Evolutionary conservation across 2,329 filamentous ascomycete genomes (phyloP).

Genomic region (Plenodomus tracheiphilus): DNA sequence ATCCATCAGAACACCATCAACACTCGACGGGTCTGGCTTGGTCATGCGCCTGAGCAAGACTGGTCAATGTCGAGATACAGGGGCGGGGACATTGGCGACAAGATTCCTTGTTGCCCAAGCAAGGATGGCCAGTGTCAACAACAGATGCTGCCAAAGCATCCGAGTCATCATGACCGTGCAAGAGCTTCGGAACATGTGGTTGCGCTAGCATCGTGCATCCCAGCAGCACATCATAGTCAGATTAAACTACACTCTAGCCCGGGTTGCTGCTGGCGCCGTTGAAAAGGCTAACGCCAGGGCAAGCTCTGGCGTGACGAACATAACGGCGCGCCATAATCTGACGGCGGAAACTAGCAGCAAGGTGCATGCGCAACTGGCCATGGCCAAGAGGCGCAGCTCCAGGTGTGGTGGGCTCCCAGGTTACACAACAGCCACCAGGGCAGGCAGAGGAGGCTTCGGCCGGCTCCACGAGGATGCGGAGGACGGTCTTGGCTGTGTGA

Average conservation of each 20-base stretch:
- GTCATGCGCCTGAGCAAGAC: too few relatives aligned
- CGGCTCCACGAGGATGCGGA: slow-evolving; percentile 9
- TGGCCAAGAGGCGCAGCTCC: slow-evolving; percentile 28
- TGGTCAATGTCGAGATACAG: too few relatives aligned
- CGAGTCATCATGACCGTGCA: not conserved
- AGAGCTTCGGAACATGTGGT: not conserved
- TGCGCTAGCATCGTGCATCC: slow-evolving; percentile 24
- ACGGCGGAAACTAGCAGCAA: slow-evolving; percentile 42
- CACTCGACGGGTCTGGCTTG: too few relatives aligned
- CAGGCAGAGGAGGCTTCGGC: slow-evolving; percentile 16
- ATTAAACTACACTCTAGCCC: slow-evolving; percentile 18
- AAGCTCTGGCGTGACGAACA: slow-evolving; percentile 24
- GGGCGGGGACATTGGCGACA: slow-evolving; percentile 10
- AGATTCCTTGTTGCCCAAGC: not conserved
- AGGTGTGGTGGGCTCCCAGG: too few relatives aligned
- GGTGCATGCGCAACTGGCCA: slow-evolving; percentile 30
- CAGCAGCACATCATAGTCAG: slow-evolving; percentile 21
- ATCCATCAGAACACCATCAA: too few relatives aligned
- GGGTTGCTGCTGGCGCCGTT: slow-evolving; percentile 14
- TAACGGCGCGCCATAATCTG: slow-evolving; percentile 32
- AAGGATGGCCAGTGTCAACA: slow-evolving; percentile 1
- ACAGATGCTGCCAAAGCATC: not conserved
- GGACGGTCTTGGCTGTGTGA: slow-evolving; percentile 12
- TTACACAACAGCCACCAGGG: slow-evolving; percentile 36
- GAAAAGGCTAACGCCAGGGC: slow-evolving; percentile 27